These are phyloP conservation scores for Parachaetomium inaequale DNA, from an alignment of 495 filamentous ascomycete species.

Conservation along the genomic window DNA sequence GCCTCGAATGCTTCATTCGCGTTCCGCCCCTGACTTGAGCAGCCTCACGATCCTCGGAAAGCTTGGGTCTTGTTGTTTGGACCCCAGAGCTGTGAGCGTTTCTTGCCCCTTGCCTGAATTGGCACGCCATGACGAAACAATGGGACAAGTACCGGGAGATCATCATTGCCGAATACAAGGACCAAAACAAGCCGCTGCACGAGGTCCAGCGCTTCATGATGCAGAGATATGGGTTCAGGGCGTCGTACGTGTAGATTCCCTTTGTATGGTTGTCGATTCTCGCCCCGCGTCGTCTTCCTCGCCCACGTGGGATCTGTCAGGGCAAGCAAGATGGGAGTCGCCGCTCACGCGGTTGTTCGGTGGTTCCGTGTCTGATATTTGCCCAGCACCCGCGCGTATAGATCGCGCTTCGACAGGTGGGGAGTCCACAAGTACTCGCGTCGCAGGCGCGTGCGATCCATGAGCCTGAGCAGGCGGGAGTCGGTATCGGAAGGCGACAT, in stretches of 20 bases:
- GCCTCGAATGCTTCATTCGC: background rate
- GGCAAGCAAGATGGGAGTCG: too few relatives aligned
- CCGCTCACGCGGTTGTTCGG: background rate
- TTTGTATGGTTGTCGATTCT: background rate
- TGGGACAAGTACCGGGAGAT: slow-evolving; percentile 39
- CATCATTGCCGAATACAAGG: slow-evolving; percentile 40
- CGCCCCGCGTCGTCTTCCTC: background rate
- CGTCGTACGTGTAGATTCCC: slow-evolving; percentile 38
- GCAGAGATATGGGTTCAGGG: slow-evolving; percentile 41
- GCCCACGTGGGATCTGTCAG: background rate
- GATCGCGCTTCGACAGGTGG: slow-evolving; percentile 45
- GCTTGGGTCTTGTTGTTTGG: background rate
- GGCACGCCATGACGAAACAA: slow-evolving; percentile 41
- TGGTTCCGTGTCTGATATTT: background rate
- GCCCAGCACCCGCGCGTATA: slow-evolving; percentile 40
- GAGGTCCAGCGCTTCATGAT: slow-evolving; percentile 43
- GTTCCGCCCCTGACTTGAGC: background rate
- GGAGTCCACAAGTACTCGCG: slow-evolving; percentile 45
- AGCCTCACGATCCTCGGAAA: background rate
- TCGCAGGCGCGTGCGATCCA: slow-evolving; percentile 27
- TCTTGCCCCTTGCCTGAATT: background rate
- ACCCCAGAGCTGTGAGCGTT: background rate
- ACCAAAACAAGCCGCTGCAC: slow-evolving; percentile 41
- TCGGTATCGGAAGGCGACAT: slow-evolving; percentile 13
- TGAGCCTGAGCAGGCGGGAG: slow-evolving; percentile 1